Conservation (phyloP, 345 rosid species). For the Ailanthus altissimus region DNA sequence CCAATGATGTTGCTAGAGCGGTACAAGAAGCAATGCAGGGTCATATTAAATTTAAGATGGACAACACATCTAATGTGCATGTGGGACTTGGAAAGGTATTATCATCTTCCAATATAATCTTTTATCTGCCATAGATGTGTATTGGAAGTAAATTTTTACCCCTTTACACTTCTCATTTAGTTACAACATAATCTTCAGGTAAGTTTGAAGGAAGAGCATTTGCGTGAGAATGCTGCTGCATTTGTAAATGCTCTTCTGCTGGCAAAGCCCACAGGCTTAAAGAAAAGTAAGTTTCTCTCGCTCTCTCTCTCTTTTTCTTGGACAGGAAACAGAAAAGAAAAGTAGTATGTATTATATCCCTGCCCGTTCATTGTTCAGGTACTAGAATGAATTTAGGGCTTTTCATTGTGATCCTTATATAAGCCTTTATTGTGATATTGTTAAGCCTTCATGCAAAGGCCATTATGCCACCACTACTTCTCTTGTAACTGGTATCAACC, state of each 20-base stretch:
- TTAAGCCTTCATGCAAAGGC: not conserved
- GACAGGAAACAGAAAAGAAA: too few relatives aligned
- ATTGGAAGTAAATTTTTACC: not conserved
- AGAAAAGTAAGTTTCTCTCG: too few relatives aligned
- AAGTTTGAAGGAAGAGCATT: conserved; percentile 66
- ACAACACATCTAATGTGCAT: conserved; percentile 86
- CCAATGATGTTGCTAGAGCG: conserved; percentile 68
- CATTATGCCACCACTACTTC: not conserved
- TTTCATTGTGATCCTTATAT: not conserved
- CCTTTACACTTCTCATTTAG: conserved; percentile 7
- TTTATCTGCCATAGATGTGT: not conserved
- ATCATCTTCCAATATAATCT: conserved; percentile 11
- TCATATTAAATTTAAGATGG: conserved; percentile 84
- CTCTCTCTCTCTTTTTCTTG: too few relatives aligned
- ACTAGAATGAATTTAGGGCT: not conserved
- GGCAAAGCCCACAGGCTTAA: conserved; percentile 94
- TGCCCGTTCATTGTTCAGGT: not conserved
- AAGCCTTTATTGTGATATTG: too few relatives aligned
- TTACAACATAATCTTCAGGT: conserved; percentile 41
- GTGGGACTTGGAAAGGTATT: conserved; percentile 90
- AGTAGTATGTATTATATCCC: conserved; percentile 26
- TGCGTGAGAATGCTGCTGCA: conserved; percentile 88
- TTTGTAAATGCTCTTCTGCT: conserved; percentile 85
- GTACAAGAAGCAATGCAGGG: conserved; percentile 77
- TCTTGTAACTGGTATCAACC: too few relatives aligned